phyloP scores from a whole-genome alignment of 805 yeast genomes.

The Kodamaea leandrae region DNA sequence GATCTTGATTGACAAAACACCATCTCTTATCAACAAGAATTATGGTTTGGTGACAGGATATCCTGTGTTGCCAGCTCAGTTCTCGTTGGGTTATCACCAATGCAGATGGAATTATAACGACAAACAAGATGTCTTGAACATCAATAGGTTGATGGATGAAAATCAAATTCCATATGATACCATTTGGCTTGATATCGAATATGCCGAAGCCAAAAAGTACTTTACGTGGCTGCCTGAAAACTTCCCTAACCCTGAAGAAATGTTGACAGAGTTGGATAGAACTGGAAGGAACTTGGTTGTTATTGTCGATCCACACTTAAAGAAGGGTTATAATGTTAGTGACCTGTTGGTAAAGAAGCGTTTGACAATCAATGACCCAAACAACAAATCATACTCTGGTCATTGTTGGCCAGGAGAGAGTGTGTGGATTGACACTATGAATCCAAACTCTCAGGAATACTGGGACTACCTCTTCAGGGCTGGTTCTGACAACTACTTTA shows the following conservation, averaged over 20 bases:
- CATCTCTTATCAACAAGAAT: conserved; percentile 52
- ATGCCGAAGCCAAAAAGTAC: conserved; percentile 80
- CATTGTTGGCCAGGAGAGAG: conserved; percentile 99
- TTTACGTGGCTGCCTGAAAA: conserved; percentile 82
- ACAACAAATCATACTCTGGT: conserved; percentile 61
- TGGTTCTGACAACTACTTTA: conserved; percentile 36
- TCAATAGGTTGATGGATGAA: conserved; percentile 67
- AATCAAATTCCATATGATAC: conserved; percentile 80
- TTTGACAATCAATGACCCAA: conserved; percentile 46
- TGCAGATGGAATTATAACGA: conserved; percentile 97
- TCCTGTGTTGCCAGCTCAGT: conserved; percentile 68
- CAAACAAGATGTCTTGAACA: conserved; percentile 77
- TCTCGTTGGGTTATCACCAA: conserved; percentile 89
- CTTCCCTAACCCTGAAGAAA: conserved; percentile 71
- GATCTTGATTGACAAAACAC: conserved; percentile 58
- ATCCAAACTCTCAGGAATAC: conserved; percentile 54
- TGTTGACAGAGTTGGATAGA: conserved; percentile 62
- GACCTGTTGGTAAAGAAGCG: conserved; percentile 42
- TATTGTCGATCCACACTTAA: conserved; percentile 90
- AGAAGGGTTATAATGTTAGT: conserved; percentile 65
- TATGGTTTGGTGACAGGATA: conserved; percentile 75
- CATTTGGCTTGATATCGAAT: conserved; percentile 94
- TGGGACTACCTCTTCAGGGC: conserved; percentile 59
- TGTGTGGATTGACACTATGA: conserved; percentile 85
- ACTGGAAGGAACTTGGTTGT: conserved; percentile 81